These are phyloP conservation scores for Pichia scutulata DNA, from an alignment of 805 yeast genomes.

Conservation along the genomic window DNA sequence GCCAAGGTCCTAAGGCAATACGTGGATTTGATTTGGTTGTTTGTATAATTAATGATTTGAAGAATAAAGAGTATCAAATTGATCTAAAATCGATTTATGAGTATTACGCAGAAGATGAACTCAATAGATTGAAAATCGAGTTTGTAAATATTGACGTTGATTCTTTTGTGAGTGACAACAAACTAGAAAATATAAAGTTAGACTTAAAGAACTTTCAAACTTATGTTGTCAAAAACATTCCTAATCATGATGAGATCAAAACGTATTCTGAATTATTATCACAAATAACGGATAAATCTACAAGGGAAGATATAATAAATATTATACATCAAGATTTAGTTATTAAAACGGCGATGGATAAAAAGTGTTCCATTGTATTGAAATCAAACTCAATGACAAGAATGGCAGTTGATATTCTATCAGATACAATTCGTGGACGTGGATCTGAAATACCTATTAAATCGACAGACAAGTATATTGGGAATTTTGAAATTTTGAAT, in stretches of 20 bases:
- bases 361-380: constrained; percentile 47
- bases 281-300: constrained; percentile 45
- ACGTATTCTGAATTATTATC: constrained; percentile 28
- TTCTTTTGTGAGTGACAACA: constrained; percentile 28
- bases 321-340: constrained; percentile 43
- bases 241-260: constrained; percentile 12
- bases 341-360: constrained; percentile 36
- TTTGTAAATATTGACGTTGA: constrained; percentile 37
- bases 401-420: constrained; percentile 70
- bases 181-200: constrained; percentile 29
- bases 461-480: constrained; percentile 21
- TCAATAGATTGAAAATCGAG: constrained; percentile 27
- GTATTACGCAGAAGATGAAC: constrained; percentile 11
- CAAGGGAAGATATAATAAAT: constrained; percentile 53
- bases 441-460: constrained; percentile 54
- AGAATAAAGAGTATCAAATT: background rate
- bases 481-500: constrained; percentile 37
- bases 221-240: background rate
- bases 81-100: constrained; percentile 7
- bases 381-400: constrained; percentile 79
- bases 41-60: constrained; percentile 3
- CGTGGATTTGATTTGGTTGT: constrained; percentile 60
- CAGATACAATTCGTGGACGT: constrained; percentile 79
- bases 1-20: constrained; percentile 49
- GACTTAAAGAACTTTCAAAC: constrained; percentile 24